Evolutionary conservation across 495 filamentous ascomycete species (phyloP), one percentile per base, ranked within the genome.

Genomic region (Aspergillus nidulans): DNA sequence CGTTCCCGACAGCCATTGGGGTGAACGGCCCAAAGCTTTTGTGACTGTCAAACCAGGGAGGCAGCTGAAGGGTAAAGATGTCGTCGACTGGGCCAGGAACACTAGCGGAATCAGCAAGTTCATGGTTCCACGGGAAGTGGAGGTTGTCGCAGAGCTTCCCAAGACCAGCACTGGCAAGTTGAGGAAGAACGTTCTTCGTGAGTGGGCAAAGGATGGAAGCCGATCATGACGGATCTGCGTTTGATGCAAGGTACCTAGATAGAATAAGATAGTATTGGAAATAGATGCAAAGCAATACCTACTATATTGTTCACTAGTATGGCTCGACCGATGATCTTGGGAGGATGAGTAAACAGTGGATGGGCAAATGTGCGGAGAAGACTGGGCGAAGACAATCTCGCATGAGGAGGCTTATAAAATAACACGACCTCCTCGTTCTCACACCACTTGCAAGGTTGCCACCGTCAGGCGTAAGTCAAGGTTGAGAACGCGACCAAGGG

Each of bases 131-230:
- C 79, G 87, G 44, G 94, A 97, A 76, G 90, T 97, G 1, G 91
- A 95, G 72, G 77, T 98, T 49, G 84, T 98, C 26, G 55, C 71
- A 20, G 91, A 97, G 69, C 74, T 98, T 52, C 94, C 94, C 12
- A 97, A 98, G 81, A 98, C 95, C 23, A 91, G 87, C 63, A 98
- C 94, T 2, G 94, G 94, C 23, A 97, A 98, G 78, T 74, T 98
- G 49, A 86, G 89, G 80, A 98, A 98, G 81, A 97, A 97, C 68
- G 83, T 96, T 38, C 64, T 98, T 41, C 74, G 92, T 56, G 88
- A 90, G 63, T 92, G 90, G 92, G 87, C 87, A 4, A 92, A 82
- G 43, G 55, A 57, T 23, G 57, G 39, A 9, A 55, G 24, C 46
- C 54, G 55, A 21, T 41, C 57, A 53, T 63, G 57, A 60, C 39